A percentile compares a stretch with the other conserved stretches of the same genome.
Conservation (phyloP, 352 stramenopile genomes). For the Globisporangium acanthophoron region DNA sequence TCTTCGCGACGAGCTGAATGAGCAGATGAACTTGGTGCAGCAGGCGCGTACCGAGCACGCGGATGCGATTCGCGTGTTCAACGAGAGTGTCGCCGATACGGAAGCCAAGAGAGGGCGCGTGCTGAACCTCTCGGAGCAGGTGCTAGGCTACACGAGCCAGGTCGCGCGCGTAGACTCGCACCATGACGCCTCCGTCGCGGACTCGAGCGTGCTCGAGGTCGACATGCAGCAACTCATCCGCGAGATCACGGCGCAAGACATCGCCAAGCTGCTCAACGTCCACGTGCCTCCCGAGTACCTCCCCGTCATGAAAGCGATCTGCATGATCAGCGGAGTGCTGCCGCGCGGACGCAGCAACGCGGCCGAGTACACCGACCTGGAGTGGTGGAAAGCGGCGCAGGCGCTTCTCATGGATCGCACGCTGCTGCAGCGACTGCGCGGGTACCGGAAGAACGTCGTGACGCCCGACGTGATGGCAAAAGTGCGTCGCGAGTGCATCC, state of each 20-base stretch:
- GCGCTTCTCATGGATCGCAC: conserved; percentile 76
- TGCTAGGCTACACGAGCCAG: conserved; percentile 51
- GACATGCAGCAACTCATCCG: conserved; percentile 59
- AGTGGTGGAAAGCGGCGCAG: conserved; percentile 80
- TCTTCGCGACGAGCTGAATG: conserved; percentile 17
- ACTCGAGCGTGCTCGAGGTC: conserved; percentile 49
- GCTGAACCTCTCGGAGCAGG: conserved; percentile 35
- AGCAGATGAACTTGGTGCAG: conserved; percentile 17
- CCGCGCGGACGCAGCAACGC: conserved; percentile 47
- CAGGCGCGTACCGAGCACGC: conserved; percentile 21
- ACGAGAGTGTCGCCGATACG: conserved; percentile 69
- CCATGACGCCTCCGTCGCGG: conserved; percentile 40
- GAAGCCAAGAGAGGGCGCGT: conserved; percentile 52
- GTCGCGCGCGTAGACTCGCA: conserved; percentile 41
- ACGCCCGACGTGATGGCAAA: conserved; percentile 72
- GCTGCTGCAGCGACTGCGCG: conserved; percentile 47
- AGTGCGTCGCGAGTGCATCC: conserved; percentile 65
- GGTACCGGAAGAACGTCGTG: conserved; percentile 44
- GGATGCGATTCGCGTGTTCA: conserved; percentile 44
- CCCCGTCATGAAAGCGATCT: conserved; percentile 71
- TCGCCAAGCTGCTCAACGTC: conserved; percentile 56
- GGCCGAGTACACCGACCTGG: conserved; percentile 62
- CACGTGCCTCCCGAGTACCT: conserved; percentile 45
- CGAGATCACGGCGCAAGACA: conserved; percentile 68
- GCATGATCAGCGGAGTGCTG: conserved; percentile 54